A percentile compares a stretch with the other conserved stretches of the same genome.
These are phyloP conservation scores for Solanum virginianum DNA, from an alignment of 257 asterid species.

Conservation along the genomic window DNA sequence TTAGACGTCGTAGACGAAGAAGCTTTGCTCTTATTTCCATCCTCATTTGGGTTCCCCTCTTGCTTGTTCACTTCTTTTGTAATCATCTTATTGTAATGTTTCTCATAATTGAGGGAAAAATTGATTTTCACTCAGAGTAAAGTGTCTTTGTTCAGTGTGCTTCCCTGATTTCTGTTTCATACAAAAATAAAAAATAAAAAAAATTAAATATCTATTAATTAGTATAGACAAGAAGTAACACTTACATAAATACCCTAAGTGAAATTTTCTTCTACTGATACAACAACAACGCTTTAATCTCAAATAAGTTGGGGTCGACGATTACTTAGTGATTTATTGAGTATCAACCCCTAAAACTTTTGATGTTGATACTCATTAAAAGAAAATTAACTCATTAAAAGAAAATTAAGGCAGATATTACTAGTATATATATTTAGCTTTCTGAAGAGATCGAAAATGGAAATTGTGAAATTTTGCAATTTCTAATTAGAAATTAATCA, in stretches of 20 bases:
- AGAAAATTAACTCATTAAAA: background rate
- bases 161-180: background rate
- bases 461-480: background rate
- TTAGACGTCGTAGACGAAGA: conserved; percentile 3
- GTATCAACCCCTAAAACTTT: background rate
- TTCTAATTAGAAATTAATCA: background rate
- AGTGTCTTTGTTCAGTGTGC: background rate
- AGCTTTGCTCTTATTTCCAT: background rate
- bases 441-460: background rate
- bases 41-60: conserved; percentile 11
- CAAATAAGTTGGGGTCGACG: background rate
- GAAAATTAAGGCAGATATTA: background rate
- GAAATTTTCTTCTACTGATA: background rate
- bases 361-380: background rate
- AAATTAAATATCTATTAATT: background rate
- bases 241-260: background rate
- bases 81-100: conserved; percentile 28
- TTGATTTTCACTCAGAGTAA: background rate
- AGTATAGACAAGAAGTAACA: background rate
- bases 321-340: background rate
- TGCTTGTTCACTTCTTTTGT: conserved; percentile 31
- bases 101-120: conserved; percentile 9
- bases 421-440: background rate
- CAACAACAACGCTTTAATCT: background rate
- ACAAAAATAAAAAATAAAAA: background rate